These are phyloP conservation scores for Kodamaea laetipori DNA, from an alignment of 805 yeast species.

Conservation along the genomic window DNA sequence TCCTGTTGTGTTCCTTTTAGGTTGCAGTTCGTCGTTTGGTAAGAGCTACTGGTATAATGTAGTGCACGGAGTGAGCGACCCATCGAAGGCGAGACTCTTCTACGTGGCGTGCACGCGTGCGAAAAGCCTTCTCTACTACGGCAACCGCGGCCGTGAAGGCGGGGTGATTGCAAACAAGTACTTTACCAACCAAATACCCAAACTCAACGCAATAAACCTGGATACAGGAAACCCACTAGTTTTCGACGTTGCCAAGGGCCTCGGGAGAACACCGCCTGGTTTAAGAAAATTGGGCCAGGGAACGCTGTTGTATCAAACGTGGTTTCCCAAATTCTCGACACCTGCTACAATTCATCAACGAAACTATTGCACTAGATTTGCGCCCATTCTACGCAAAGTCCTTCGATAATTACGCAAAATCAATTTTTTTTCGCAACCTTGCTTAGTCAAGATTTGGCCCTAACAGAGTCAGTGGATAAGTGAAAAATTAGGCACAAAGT, in stretches of 20 bases:
- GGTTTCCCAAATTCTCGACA: conserved; percentile 2
- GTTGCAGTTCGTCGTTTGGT: conserved; percentile 12
- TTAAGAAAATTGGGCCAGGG: background rate
- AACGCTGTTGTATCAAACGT: background rate
- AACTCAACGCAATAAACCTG: background rate
- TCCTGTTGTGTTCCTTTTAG: conserved; percentile 60
- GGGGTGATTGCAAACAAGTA: background rate
- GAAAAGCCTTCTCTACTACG: conserved; percentile 40
- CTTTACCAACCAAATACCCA: conserved; percentile 6
- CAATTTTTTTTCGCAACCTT: no score
- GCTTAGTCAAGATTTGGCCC: no score
- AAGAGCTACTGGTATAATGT: conserved; percentile 9
- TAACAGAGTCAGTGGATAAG: background rate
- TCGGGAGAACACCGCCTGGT: background rate
- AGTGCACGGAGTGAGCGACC: conserved; percentile 10
- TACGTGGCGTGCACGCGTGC: conserved; percentile 76
- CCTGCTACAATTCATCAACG: no score
- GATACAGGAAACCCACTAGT: background rate
- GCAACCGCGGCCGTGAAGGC: conserved; percentile 1
- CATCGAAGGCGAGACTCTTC: conserved; percentile 43
- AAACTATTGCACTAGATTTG: background rate
- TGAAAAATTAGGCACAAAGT: background rate
- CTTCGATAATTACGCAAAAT: no score
- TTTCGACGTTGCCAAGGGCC: background rate
- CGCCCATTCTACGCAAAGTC: no score